These are phyloP conservation scores for Daldinia decipiens DNA, from an alignment of 495 filamentous ascomycete genomes.

Conservation along the genomic window DNA sequence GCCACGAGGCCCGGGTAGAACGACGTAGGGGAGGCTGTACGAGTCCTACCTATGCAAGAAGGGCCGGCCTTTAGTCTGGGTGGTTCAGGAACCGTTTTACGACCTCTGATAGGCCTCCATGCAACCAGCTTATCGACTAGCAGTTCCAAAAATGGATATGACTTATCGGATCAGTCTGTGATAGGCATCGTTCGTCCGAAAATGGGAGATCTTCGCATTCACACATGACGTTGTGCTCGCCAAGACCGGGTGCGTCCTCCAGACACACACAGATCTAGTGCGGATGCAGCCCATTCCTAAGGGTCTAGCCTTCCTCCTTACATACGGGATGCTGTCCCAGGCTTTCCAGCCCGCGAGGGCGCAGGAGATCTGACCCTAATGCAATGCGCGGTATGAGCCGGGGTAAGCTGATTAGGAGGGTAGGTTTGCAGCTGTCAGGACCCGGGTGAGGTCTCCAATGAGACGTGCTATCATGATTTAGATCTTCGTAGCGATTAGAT, in stretches of 20 bases:
- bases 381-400: conserved; percentile 41
- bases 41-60: conserved; percentile 15
- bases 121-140: conserved; percentile 27
- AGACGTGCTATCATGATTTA: conserved; percentile 23
- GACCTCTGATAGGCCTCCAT: conserved; percentile 31
- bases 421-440: conserved; percentile 40
- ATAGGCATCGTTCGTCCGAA: conserved; percentile 43
- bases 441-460: conserved; percentile 42
- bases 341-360: conserved; percentile 30
- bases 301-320: conserved; percentile 30
- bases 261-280: conserved; percentile 42
- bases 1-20: conserved; percentile 25
- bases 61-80: conserved; percentile 3
- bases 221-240: conserved; percentile 44
- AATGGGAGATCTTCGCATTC: conserved; percentile 39
- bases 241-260: conserved; percentile 37
- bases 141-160: conserved; percentile 41
- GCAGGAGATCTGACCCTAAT: conserved; percentile 45
- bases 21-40: conserved; percentile 22
- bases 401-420: conserved; percentile 43
- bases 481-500: conserved; percentile 32
- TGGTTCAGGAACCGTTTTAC: conserved; percentile 21
- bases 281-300: conserved; percentile 37
- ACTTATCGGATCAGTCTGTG: conserved; percentile 33
- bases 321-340: conserved; percentile 33